A percentile compares a stretch with the other conserved stretches of the same genome.
phyloP scores from a whole-genome alignment of 1,284 basidiomycete genomes.

The Lentinula novae-zelandiae region DNA sequence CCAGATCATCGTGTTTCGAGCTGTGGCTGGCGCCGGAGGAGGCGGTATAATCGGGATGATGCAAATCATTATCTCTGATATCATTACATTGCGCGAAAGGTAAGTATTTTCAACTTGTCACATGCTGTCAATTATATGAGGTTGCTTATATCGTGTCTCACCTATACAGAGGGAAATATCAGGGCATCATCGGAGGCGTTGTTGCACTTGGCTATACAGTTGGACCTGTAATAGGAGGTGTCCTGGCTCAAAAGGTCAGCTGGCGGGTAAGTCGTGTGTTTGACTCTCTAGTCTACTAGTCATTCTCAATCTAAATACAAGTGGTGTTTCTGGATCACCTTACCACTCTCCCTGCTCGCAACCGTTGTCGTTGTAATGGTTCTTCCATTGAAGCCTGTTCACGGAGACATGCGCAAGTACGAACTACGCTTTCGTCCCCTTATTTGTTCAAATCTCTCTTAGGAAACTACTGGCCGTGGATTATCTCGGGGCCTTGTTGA shows the following conservation, averaged over 20 bases:
- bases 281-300: slow-evolving; percentile 15
- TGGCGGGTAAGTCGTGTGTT: slow-evolving; percentile 53
- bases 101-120: neutral
- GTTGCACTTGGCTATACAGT: slow-evolving; percentile 34
- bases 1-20: slow-evolving; percentile 72
- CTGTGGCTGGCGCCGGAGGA: slow-evolving; percentile 63
- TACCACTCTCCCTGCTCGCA: slow-evolving; percentile 4
- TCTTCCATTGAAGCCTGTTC: slow-evolving; percentile 13
- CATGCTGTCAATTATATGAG: neutral
- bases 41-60: slow-evolving; percentile 65
- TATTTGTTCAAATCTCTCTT: neutral
- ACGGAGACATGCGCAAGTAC: slow-evolving; percentile 12
- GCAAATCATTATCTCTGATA: slow-evolving; percentile 11
- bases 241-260: slow-evolving; percentile 48
- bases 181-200: slow-evolving; percentile 58
- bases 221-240: slow-evolving; percentile 54
- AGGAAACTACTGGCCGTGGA: slow-evolving; percentile 17
- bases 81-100: slow-evolving; percentile 8
- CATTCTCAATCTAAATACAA: slow-evolving; percentile 16
- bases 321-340: slow-evolving; percentile 44
- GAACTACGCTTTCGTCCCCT: neutral
- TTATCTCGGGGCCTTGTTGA: slow-evolving; percentile 16
- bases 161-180: slow-evolving; percentile 47
- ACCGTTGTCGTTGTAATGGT: slow-evolving; percentile 9
- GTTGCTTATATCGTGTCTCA: neutral